phyloP scores from a whole-genome alignment of 1,284 basidiomycete species.

The Ceratobasidium sp. region DNA sequence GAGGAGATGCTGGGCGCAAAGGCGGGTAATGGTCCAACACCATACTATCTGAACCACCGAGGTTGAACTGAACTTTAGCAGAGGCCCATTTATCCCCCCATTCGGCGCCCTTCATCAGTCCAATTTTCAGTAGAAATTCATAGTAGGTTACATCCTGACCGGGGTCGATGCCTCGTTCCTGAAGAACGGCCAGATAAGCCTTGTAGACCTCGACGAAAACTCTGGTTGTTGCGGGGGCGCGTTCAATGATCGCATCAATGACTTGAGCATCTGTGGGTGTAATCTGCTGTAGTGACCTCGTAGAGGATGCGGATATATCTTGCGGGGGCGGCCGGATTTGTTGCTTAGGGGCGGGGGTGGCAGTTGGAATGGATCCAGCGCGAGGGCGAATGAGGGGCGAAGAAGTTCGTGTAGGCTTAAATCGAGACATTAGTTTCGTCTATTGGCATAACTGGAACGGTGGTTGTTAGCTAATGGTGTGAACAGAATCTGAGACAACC shows the following conservation, averaged over 20 bases:
- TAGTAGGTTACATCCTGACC: slow-evolving; percentile 79
- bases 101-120: slow-evolving; percentile 71
- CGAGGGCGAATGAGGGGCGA: slow-evolving; percentile 33
- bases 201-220: slow-evolving; percentile 78
- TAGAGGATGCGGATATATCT: slow-evolving; percentile 11
- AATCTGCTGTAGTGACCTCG: slow-evolving; percentile 47
- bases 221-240: slow-evolving; percentile 66
- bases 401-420: slow-evolving; percentile 32
- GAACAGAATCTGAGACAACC: slow-evolving; percentile 14
- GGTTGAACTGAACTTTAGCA: slow-evolving; percentile 56
- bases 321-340: neutral
- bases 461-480: slow-evolving; percentile 5
- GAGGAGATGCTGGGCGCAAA: slow-evolving; percentile 18
- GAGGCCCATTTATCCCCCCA: slow-evolving; percentile 78
- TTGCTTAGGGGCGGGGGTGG: slow-evolving; percentile 13
- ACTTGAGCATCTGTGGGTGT: slow-evolving; percentile 67
- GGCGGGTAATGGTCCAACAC: neutral
- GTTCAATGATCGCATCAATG: slow-evolving; percentile 71
- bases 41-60: slow-evolving; percentile 12
- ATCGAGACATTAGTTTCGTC: slow-evolving; percentile 32
- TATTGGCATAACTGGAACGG: slow-evolving; percentile 21
- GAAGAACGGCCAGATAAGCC: slow-evolving; percentile 75
- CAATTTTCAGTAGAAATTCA: slow-evolving; percentile 75
- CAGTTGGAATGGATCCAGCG: slow-evolving; percentile 9
- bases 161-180: slow-evolving; percentile 73